Evolutionary conservation across 148 eudicot species (phyloP), one percentile per base, ranked within the genome.

Genomic region (Persicaria tinctoria): DNA sequence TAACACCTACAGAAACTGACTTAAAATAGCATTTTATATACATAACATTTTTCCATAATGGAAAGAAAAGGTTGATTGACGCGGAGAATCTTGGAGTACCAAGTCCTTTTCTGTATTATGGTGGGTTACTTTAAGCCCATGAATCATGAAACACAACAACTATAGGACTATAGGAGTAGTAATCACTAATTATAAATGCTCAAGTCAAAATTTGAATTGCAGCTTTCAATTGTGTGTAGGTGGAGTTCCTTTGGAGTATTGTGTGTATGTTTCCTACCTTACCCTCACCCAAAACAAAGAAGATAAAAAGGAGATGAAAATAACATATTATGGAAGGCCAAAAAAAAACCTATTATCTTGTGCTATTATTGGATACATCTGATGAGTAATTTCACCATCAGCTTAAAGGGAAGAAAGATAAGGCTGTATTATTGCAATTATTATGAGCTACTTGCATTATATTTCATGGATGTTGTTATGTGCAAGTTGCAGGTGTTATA

Each of bases 121-220:
- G 3, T 6, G 60, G 23, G 20, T 60, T 38, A 16, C 48, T 66
- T 41, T 66, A 66, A 63, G 69, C 46, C 69, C 46, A 60, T 23
- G 11, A 60, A 60, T 60, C 4, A 60, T 59, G 32, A 63, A 8
- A 63, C 7, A n/a, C 7, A 3, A 63, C 12, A 63, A 32, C 5
- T 63, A 32, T 63, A 27, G 16, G 27, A 32, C 5, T 63, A 63
- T 63, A 27, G 16, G 27, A 32, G 46, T 1, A 32, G 2, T 4
- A 63, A 23, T 23, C 27, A 23, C 27, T 23, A 23, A 63, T 38
- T 64, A 41, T 38, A 64, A 16, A 41, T 64, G 46, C 70, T 2
- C 70, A 14, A 12, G 70, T 66, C 70, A 66, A 66, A 66, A 12
- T 41, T 66, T 44, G 70, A 66, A 44, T 66, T 66, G 70, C 47